Evolutionary conservation across 2,329 filamentous ascomycete species (phyloP).

Genomic region (Xylaria sp.): DNA sequence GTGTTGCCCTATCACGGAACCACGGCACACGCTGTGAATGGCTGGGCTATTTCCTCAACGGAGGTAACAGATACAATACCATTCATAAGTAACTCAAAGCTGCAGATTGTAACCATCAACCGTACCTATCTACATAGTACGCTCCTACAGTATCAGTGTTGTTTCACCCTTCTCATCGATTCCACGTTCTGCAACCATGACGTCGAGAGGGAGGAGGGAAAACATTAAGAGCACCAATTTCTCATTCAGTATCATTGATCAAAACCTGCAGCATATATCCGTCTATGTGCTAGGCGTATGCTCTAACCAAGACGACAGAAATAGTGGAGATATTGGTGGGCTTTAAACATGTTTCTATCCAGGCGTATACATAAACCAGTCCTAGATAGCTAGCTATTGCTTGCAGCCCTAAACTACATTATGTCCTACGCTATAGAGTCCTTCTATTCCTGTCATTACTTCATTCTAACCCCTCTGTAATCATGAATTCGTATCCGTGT

Average conservation of each 20-base stretch:
- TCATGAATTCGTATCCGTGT: too few relatives aligned
- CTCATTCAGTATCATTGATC: background rate
- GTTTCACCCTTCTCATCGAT: slow-evolving; percentile 14
- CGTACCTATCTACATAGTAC: too few relatives aligned
- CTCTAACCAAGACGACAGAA: background rate
- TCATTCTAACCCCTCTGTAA: too few relatives aligned
- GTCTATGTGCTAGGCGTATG: background rate
- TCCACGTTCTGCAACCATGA: background rate
- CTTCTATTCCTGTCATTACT: too few relatives aligned
- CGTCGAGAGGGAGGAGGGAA: too few relatives aligned
- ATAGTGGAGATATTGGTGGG: too few relatives aligned
- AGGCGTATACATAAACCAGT: too few relatives aligned
- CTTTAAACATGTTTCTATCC: too few relatives aligned
- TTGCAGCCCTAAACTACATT: too few relatives aligned
- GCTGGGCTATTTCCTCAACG: slow-evolving; percentile 10
- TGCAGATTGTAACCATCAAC: background rate
- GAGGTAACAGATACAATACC: slow-evolving; percentile 6
- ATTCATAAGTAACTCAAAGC: background rate
- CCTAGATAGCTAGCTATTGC: too few relatives aligned
- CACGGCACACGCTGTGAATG: slow-evolving; percentile 24
- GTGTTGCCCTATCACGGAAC: slow-evolving; percentile 28
- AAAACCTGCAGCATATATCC: background rate
- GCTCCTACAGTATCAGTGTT: slow-evolving; percentile 17
- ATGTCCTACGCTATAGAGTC: too few relatives aligned
- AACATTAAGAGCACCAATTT: background rate